Base-by-base conservation (phyloP, 352 stramenopile genomes). In the Phytophthora ramorum region DNA sequence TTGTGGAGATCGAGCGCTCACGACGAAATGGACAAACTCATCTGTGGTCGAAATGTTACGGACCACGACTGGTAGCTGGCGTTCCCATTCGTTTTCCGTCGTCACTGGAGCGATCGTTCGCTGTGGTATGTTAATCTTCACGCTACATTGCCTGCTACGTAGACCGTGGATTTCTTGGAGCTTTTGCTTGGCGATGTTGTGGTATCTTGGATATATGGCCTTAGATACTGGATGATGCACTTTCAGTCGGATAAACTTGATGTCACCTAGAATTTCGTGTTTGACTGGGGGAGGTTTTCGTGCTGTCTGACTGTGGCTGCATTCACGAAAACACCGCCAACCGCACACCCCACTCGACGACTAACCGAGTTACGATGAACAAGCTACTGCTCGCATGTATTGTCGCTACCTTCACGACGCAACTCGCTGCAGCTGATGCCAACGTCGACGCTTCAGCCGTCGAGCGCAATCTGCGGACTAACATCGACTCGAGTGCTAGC, bases 1-100 rank as follows among this genome's bases (percentile, higher is more conserved):
- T 62, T 61, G 59, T 50, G 47, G 47, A 46, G 40, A 46, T 46
- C n/a, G 40, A 46, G 40, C 40, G n/a, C 40, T 46, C 10, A 46
- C 40, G 40, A 70, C 38, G 54, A 70, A 73, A 70, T 70, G 66
- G 66, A 73, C 30, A 69, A 59, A 65, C 47, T 35, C 34, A 57
- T 66, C 22, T 48, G 60, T 62, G 54, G 54, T 66, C 22, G 60
- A n/a, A 57, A 59, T 19, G 30, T 66, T 54, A 61, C 59, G 47
- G 47, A 43, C 41, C 58, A 60, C 52, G 13, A 47, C 19, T 61
- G 47, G 9, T 73, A 62, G 66, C 54, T 61, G 58, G 37, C 38
- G 37, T 68, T 58, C 54, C 49, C 44, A 58, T 70, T 34, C 60
- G 46, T 22, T 59, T 59, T 41, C 24, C 38, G 37, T 70, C 30